Base-by-base conservation (phyloP, 2,329 filamentous ascomycete species). In the Aspergillus hiratsukae region DNA sequence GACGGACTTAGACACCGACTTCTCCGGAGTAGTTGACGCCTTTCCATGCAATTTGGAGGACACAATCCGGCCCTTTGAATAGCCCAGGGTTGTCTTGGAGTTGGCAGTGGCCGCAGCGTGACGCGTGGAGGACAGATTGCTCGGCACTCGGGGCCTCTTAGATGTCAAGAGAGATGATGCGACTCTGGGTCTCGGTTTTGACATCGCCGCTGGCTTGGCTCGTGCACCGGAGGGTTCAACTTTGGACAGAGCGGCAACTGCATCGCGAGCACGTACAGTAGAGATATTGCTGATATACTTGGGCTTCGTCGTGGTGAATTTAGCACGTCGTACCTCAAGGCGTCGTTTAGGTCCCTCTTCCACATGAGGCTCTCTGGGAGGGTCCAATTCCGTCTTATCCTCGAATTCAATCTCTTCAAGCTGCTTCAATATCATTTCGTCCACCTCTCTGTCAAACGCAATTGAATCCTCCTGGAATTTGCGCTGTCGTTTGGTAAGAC, bases 31-130 rank as follows among this genome's bases (percentile, higher is more conserved):
- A 21, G 64, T 59, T 6, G 63, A 52, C 29, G 60, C 45, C 31
- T 67, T 66, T 46, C 70, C 68, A 28, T 68, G 62, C 23, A 72
- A 60, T 28, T 64, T 65, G 35, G 66, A 66, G 14, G 70, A 71
- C 49, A 73, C 64, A 19, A 64, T 69, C 35, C 90, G 84, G 35
- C 92, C 91, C 71, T 88, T 90, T 55, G 84, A 89, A 70, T 96
- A 96, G 17, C 92, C 92, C 45, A 96, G 81, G 0, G 91, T 96
- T 54, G 85, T 92, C 60, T 87, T 85, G 1, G 91, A 96, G 5
- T 85, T 86, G 5, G 83, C 83, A 23, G 83, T 81, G 1, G 88
- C 87, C 10, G 82, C 79, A 8, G 81, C 81, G 61, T 84, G 83
- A 49, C 85, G 83, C 63, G 83, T 79, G 9, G 72, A 68, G n/a